A percentile compares a stretch with the other conserved stretches of the same genome.
phyloP scores from a whole-genome alignment of 768 basidiomycete genomes.

The Mycena venus region DNA sequence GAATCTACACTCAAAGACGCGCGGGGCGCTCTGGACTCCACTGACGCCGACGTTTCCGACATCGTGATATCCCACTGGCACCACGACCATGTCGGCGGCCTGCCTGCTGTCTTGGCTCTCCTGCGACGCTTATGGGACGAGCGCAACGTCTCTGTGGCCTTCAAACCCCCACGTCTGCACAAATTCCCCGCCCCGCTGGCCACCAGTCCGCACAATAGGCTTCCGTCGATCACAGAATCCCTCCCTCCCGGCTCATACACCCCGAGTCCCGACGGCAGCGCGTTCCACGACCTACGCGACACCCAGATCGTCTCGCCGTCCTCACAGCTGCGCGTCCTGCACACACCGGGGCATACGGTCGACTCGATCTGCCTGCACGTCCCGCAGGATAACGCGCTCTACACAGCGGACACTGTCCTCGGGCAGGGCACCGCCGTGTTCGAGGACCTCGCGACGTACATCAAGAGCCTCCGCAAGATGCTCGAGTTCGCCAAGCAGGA shows the following conservation, averaged over 20 bases:
- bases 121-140: conserved; percentile 74
- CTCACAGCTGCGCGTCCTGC: conserved; percentile 72
- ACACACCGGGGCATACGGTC: conserved; percentile 91
- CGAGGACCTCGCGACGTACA: conserved; percentile 82
- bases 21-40: conserved; percentile 44
- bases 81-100: conserved; percentile 85
- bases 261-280: conserved; percentile 54
- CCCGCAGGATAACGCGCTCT: conserved; percentile 78
- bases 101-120: conserved; percentile 77
- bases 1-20: conserved; percentile 66
- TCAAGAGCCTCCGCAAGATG: conserved; percentile 73
- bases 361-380: conserved; percentile 88
- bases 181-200: conserved; percentile 65
- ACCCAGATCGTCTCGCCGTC: conserved; percentile 61
- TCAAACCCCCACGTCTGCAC: conserved; percentile 79
- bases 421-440: conserved; percentile 94
- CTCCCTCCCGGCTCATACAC: conserved; percentile 62
- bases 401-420: conserved; percentile 92
- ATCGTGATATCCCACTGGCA: conserved; percentile 95
- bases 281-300: conserved; percentile 73
- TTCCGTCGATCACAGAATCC: conserved; percentile 55
- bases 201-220: conserved; percentile 42
- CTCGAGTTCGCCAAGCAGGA: conserved; percentile 54
- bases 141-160: conserved; percentile 60
- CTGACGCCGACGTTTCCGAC: conserved; percentile 79